Evolutionary conservation across 306 rosid genomes (phyloP).

Genomic region (Albizia julibrissin): DNA sequence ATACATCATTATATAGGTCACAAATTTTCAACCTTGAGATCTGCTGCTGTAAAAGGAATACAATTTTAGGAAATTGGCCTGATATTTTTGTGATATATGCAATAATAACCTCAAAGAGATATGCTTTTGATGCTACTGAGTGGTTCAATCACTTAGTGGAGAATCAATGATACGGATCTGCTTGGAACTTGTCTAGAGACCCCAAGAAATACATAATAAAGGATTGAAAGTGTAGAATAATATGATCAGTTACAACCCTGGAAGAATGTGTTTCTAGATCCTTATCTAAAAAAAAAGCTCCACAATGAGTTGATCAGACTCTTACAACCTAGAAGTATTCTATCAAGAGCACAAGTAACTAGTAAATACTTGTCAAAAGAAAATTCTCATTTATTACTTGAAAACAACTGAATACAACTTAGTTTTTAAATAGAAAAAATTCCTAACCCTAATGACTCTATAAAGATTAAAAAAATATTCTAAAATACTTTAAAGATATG

Average conservation of each 20-base stretch:
- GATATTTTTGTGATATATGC: background rate
- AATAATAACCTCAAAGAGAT: background rate
- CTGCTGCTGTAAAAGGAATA: background rate
- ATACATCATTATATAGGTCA: constrained; percentile 19
- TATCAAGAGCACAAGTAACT: background rate
- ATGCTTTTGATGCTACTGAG: background rate
- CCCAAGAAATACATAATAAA: background rate
- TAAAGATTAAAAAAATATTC: too few relatives aligned
- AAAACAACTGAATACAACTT: background rate
- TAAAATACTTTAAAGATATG: background rate
- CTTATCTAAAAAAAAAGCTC: background rate
- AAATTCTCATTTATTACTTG: background rate
- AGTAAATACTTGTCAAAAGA: background rate
- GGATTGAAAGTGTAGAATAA: background rate
- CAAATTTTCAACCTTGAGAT: background rate
- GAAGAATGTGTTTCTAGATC: background rate
- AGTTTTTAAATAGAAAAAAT: background rate
- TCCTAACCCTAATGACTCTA: background rate
- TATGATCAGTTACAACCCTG: background rate
- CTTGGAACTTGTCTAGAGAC: background rate
- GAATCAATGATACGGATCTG: background rate
- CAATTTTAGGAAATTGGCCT: background rate
- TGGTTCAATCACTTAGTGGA: background rate
- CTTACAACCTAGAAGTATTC: background rate
- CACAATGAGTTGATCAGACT: background rate